A percentile compares a stretch with the other conserved stretches of the same genome.
Evolutionary conservation across 306 rosid species (phyloP).

Genomic region (Luffa aegyptiaca): DNA sequence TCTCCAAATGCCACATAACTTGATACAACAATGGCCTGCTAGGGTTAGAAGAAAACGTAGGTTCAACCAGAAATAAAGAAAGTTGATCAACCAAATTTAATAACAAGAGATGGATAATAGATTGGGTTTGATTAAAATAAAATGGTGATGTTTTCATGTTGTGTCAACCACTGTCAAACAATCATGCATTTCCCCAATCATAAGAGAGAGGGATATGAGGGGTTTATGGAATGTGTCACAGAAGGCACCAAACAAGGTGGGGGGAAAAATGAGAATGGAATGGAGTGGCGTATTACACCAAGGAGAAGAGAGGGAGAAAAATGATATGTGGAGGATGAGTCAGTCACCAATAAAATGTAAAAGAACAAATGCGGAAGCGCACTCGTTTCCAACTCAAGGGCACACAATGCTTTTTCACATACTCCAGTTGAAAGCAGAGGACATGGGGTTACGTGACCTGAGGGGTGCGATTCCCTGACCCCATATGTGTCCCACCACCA

Average conservation of each 20-base stretch:
- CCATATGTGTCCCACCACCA: constrained; percentile 8
- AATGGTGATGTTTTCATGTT: neutral
- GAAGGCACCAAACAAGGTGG: constrained; percentile 11
- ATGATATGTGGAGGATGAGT: constrained; percentile 48
- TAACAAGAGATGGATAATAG: neutral
- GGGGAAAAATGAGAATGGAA: constrained; percentile 1
- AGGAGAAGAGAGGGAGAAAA: constrained; percentile 10
- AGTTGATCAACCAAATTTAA: neutral
- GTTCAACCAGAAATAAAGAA: neutral
- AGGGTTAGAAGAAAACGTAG: neutral
- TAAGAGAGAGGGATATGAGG: neutral
- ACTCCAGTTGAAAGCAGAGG: neutral
- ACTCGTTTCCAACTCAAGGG: constrained; percentile 5
- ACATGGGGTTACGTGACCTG: neutral
- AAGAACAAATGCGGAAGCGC: constrained; percentile 36
- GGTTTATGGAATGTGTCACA: constrained; percentile 4
- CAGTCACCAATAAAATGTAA: constrained; percentile 24
- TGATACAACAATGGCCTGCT: neutral
- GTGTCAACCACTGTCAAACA: neutral
- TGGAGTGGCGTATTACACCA: neutral
- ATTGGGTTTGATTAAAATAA: neutral
- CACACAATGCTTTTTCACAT: constrained; percentile 7
- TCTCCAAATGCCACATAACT: neutral
- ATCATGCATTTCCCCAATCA: constrained; percentile 5
- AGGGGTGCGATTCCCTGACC: neutral